Conservation (phyloP, 805 yeast species). For the Candida nitratophila region DNA sequence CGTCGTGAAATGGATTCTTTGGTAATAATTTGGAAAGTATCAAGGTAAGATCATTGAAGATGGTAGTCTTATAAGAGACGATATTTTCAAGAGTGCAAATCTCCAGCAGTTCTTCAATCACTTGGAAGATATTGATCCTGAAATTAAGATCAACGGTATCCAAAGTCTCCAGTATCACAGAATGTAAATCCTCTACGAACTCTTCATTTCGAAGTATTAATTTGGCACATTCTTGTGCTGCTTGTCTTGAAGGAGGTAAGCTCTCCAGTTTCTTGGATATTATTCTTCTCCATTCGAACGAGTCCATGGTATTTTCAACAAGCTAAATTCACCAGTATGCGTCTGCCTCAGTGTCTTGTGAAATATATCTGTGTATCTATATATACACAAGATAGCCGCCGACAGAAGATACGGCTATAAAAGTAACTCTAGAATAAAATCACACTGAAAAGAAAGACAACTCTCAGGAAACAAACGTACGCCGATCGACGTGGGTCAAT, state of each 20-base stretch:
- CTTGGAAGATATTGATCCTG: constrained; percentile 60
- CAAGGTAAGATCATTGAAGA: constrained; percentile 26
- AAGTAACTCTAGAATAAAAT: too few species aligned
- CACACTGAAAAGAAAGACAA: too few species aligned
- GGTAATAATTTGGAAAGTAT: constrained; percentile 32
- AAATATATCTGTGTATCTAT: too few species aligned
- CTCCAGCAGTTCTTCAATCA: constrained; percentile 54
- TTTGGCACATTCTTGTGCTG: constrained; percentile 43
- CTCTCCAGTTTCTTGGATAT: constrained; percentile 59
- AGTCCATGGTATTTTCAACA: constrained; percentile 58
- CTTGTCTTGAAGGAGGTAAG: constrained; percentile 56
- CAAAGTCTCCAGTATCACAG: constrained; percentile 57
- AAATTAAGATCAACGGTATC: constrained; percentile 48
- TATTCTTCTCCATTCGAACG: constrained; percentile 79
- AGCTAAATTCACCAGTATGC: too few species aligned
- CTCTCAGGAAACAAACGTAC: too few species aligned
- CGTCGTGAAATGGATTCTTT: constrained; percentile 9
- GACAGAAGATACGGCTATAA: too few species aligned
- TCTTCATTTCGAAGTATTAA: constrained; percentile 53
- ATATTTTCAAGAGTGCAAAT: constrained; percentile 22
- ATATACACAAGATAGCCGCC: too few species aligned
- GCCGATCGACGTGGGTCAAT: too few species aligned
- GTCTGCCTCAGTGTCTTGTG: too few species aligned
- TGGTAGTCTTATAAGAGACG: constrained; percentile 10
- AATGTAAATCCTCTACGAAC: constrained; percentile 60